A percentile compares a stretch with the other conserved stretches of the same genome.
These are phyloP conservation scores for Actinomucor elegans DNA, from an alignment of 371 early-diverging fungal species.

Conservation along the genomic window DNA sequence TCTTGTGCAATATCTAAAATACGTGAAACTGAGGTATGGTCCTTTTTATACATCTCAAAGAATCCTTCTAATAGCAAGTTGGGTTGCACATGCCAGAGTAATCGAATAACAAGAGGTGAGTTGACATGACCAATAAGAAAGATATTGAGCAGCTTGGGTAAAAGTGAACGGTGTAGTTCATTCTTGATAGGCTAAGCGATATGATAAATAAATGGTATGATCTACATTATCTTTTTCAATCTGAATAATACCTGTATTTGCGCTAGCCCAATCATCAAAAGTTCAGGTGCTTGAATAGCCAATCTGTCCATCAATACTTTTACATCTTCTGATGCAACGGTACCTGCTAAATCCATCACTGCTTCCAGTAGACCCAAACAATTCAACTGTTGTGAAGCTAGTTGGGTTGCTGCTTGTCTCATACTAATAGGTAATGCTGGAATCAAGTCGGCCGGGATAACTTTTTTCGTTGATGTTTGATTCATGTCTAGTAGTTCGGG, in stretches of 20 bases:
- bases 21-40: constrained; percentile 69
- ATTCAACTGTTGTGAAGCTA: constrained; percentile 70
- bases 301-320: constrained; percentile 65
- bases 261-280: constrained; percentile 74
- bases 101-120: constrained; percentile 70
- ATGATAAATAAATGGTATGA: too few species aligned
- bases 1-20: constrained; percentile 84
- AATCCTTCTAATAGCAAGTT: constrained; percentile 66
- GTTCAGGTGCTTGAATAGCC: constrained; percentile 72
- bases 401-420: constrained; percentile 48
- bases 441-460: constrained; percentile 52
- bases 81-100: constrained; percentile 72
- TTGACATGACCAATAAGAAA: constrained; percentile 77
- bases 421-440: constrained; percentile 44
- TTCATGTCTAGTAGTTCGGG: constrained; percentile 52
- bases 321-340: constrained; percentile 59
- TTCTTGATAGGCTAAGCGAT: constrained; percentile 54
- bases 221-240: background rate
- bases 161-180: constrained; percentile 65
- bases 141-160: constrained; percentile 64
- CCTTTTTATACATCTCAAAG: constrained; percentile 74
- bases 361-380: constrained; percentile 71
- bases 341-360: constrained; percentile 61
- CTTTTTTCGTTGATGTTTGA: constrained; percentile 38
- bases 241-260: constrained; percentile 64